Percentiles rank a stretch among this genome's conserved stretches.
phyloP scores from a whole-genome alignment of 2,329 filamentous ascomycete species.

The Cadophora gregata region DNA sequence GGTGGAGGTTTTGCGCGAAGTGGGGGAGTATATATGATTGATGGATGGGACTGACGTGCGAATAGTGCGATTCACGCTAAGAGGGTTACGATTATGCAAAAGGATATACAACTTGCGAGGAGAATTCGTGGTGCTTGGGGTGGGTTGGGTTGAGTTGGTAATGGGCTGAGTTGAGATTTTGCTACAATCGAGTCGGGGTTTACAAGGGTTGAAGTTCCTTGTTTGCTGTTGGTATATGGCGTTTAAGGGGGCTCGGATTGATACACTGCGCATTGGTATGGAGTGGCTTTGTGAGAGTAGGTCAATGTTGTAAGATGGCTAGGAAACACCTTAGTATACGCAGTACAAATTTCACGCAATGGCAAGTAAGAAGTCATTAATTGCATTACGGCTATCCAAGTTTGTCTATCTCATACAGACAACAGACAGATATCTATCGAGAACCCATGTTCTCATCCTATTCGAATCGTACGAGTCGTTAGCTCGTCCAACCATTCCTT shows the following conservation, averaged over 20 bases:
- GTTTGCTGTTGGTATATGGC: background rate
- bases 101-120: slow-evolving; percentile 92
- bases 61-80: slow-evolving; percentile 87
- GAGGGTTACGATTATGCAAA: slow-evolving; percentile 96
- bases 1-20: background rate
- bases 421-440: background rate
- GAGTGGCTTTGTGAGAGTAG: background rate
- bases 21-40: background rate
- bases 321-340: background rate
- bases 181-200: background rate
- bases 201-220: background rate
- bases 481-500: slow-evolving; percentile 1
- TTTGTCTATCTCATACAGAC: background rate
- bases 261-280: background rate
- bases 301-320: slow-evolving; percentile 4
- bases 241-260: background rate
- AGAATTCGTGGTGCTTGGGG: slow-evolving; percentile 81
- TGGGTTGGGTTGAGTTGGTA: slow-evolving; percentile 57
- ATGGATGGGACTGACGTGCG: background rate
- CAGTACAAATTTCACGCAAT: background rate
- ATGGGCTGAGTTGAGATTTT: background rate
- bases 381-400: background rate
- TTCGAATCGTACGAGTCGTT: background rate
- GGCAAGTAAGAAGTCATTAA: background rate
- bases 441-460: background rate